Evolutionary conservation across 495 filamentous ascomycete species (phyloP).

Genomic region (Podospora fimiseda): DNA sequence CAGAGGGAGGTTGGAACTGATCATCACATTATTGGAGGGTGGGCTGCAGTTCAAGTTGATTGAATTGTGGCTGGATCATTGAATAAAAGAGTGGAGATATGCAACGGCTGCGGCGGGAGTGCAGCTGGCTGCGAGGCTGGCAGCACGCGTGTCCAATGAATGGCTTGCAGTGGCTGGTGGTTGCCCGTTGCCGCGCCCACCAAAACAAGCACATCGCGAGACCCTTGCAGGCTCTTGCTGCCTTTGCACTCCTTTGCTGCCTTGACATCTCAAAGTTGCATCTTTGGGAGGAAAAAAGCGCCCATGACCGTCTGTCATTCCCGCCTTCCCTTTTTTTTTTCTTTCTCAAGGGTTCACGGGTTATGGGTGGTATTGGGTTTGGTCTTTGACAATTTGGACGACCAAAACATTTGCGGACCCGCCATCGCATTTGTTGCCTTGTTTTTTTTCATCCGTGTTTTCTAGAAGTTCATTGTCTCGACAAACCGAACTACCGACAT

Average conservation of each 20-base stretch:
- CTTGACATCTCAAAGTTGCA: constrained; percentile 14
- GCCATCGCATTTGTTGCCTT: constrained; percentile 10
- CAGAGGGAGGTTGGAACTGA: background rate
- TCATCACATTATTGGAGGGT: background rate
- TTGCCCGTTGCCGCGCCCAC: constrained; percentile 16
- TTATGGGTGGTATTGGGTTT: background rate
- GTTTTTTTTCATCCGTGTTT: constrained; percentile 13
- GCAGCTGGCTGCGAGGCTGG: no score
- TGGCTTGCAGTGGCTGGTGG: background rate
- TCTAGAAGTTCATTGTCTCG: background rate
- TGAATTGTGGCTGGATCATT: constrained; percentile 15
- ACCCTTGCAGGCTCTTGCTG: constrained; percentile 12
- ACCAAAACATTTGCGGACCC: constrained; percentile 12
- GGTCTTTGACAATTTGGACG: constrained; percentile 2
- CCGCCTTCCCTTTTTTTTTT: constrained; percentile 6
- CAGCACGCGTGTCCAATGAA: constrained; percentile 22
- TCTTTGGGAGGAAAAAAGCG: background rate
- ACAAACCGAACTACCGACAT: background rate
- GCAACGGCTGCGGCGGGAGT: constrained; percentile 9
- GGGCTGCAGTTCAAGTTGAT: background rate
- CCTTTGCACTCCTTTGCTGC: constrained; percentile 14
- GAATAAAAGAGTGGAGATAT: constrained; percentile 8
- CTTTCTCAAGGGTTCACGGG: background rate
- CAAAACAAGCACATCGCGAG: constrained; percentile 27
- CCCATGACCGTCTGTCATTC: constrained; percentile 1